phyloP scores from a whole-genome alignment of 257 asterid species.

The Nicotiana attenuata region DNA sequence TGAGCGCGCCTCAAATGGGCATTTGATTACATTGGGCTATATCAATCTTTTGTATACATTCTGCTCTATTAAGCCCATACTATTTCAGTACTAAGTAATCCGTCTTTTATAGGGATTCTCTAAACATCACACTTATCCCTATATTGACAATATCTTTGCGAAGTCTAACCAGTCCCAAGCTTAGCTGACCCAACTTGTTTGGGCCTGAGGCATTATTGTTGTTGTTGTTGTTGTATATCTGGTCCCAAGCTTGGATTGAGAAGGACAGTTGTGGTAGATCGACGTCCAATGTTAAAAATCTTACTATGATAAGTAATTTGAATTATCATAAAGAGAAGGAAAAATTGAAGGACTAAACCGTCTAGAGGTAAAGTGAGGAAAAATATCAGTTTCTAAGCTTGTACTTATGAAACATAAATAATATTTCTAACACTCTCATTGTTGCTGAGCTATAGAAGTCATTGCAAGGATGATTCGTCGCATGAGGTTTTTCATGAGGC shows the following conservation, averaged over 20 bases:
- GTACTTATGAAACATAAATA: background rate
- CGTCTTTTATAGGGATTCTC: background rate
- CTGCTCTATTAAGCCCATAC: background rate
- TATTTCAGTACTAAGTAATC: background rate
- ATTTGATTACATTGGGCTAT: too few species aligned
- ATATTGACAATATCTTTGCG: background rate
- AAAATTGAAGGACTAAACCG: background rate
- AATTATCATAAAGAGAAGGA: background rate
- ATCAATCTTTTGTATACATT: background rate
- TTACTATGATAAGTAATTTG: background rate
- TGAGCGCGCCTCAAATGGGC: too few species aligned
- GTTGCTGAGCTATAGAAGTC: conserved; percentile 2
- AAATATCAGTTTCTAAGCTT: background rate
- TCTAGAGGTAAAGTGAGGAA: background rate
- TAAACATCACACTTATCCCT: background rate
- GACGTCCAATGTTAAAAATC: background rate
- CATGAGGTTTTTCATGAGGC: background rate
- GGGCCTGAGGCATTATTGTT: background rate
- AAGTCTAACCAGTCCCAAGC: background rate
- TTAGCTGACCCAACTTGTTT: background rate
- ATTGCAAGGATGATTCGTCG: background rate
- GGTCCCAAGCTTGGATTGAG: background rate
- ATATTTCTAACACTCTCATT: background rate
- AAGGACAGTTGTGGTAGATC: background rate
- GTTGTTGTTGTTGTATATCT: background rate